Evolutionary conservation across 163 green algal genomes (phyloP), one percentile per base, ranked within the genome.

Genomic region (Coccomyxa subellipsoidea): DNA sequence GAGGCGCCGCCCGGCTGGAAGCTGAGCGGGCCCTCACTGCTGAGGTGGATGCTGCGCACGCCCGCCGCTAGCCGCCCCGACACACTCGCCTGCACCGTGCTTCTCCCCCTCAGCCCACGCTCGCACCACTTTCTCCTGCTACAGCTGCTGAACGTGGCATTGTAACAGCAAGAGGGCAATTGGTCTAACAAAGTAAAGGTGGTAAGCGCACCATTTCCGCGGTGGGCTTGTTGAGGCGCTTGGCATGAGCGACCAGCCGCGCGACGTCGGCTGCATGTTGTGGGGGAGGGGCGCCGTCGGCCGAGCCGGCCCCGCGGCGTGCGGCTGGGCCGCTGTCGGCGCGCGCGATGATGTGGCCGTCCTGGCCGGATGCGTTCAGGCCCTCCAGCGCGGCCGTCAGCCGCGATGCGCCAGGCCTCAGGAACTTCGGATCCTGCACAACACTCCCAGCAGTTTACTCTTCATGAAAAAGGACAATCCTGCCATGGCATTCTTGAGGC

Each of bases 331-430:
- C 27, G 76, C 39, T 70, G 38, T 38, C 70, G 27, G 76, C 59
- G 37, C 76, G 76, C 39, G 83, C 75, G 4, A 87, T 79, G n/a
- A 85, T 34, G 77, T 85, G 84, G 39, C 82, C 85, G 34, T 81
- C 77, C 31, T 81, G 40, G 10, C 40, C 47, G 77, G 77, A 38
- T 31, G 77, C 40, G 2, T 47, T 53, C 8, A 69, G 40, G 77
- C 40, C 53, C 71, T 88, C 71, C 70, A 90, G 80, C 3, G 87
- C 85, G 2, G 87, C 87, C 23, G 85, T 85, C 4, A 90, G 80
- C 80, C 80, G 77, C 31, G 84, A 89, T 35, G 76, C 69, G 76
- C 83, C 85, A 38, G 80, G 77, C n/a, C 70, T 80, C 35, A 84
- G 81, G 69, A 82, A 84, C n/a, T 54, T 78, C 27, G 75, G 47